Conservation (phyloP, 2,329 filamentous ascomycete species). For the Colletotrichum scovillei region DNA sequence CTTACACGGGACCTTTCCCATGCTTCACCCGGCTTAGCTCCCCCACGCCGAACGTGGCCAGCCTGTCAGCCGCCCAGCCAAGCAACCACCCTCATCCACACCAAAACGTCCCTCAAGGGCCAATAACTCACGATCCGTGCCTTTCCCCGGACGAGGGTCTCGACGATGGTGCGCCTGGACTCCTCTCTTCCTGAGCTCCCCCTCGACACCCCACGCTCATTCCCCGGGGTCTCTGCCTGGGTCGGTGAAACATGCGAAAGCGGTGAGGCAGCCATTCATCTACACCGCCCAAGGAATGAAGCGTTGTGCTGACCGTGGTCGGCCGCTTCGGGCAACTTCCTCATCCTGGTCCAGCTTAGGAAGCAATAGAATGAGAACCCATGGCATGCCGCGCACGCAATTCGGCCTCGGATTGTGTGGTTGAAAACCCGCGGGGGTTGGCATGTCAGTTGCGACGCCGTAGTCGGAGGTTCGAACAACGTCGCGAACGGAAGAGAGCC, state of each 20-base stretch:
- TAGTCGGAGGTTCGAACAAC: background rate
- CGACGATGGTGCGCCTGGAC: background rate
- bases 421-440: background rate
- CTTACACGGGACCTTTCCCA: background rate
- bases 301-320: background rate
- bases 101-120: background rate
- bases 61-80: background rate
- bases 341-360: background rate
- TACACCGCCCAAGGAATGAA: constrained; percentile 24
- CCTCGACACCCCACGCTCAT: constrained; percentile 24
- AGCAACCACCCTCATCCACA: background rate
- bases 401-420: background rate
- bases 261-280: constrained; percentile 23
- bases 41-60: background rate
- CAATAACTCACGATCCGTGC: constrained; percentile 4
- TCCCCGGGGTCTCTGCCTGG: constrained; percentile 20
- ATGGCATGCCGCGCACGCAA: background rate
- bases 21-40: background rate
- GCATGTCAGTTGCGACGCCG: background rate
- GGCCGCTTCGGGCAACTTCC: constrained; percentile 2
- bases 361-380: background rate
- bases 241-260: constrained; percentile 33
- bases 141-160: constrained; percentile 15
- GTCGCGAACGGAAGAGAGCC: constrained; percentile 2
- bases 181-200: background rate